Percentiles rank a stretch among this genome's conserved stretches.
phyloP scores from a whole-genome alignment of 1,284 basidiomycete species.

The Heterobasidion irregulare region DNA sequence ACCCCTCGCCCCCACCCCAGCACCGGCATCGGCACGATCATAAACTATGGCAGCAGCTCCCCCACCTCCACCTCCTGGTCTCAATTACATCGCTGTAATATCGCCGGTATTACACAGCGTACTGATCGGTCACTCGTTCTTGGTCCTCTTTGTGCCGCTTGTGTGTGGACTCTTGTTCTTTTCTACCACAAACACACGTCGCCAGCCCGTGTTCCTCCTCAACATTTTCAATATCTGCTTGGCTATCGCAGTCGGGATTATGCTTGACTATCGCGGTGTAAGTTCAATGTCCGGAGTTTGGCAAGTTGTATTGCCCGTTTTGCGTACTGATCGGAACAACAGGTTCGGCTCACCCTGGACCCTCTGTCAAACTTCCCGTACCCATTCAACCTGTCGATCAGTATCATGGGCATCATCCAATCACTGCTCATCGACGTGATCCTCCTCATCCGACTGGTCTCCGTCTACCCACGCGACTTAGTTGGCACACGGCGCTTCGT shows the following conservation, averaged over 20 bases:
- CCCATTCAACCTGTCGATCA: conserved; percentile 11
- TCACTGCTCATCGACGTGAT: conserved; percentile 22
- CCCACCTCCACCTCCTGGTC: conserved; percentile 8
- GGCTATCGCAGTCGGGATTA: conserved; percentile 1
- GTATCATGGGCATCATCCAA: conserved; percentile 21
- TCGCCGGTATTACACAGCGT: conserved; percentile 5
- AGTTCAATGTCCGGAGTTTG: not conserved
- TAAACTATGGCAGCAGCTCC: not conserved
- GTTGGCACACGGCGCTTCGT: conserved; percentile 1
- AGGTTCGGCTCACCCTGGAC: not conserved
- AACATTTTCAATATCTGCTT: not conserved
- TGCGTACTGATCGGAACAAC: not conserved
- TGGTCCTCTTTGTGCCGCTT: conserved; percentile 2
- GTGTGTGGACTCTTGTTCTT: not conserved
- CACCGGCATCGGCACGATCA: not conserved
- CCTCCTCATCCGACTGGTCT: conserved; percentile 12
- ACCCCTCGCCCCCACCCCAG: not conserved
- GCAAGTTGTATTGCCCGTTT: not conserved
- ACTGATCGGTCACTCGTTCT: conserved; percentile 4
- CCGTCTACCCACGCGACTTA: conserved; percentile 15
- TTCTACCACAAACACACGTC: not conserved
- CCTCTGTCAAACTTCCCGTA: not conserved
- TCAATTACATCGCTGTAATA: conserved; percentile 8
- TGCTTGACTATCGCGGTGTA: conserved; percentile 5
- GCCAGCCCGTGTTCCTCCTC: conserved; percentile 2